Conservation (phyloP, 345 rosid genomes). For the Ceriops tagal region DNA sequence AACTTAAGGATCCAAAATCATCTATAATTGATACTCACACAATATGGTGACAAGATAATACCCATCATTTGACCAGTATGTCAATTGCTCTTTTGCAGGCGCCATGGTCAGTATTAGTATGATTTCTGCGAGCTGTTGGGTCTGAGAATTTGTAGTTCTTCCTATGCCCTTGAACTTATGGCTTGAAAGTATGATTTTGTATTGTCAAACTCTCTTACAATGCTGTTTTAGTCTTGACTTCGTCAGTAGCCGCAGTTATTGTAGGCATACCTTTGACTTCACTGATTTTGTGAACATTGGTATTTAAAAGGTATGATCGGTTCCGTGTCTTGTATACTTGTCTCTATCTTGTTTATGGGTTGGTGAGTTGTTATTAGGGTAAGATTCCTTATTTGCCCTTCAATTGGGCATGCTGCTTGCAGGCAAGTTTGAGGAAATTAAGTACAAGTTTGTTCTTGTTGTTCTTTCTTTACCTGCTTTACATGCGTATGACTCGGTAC, state of each 20-base stretch:
- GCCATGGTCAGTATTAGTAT: slow-evolving; percentile 42
- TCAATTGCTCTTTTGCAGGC: slow-evolving; percentile 31
- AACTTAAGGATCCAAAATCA: too few relatives aligned
- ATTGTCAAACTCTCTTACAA: slow-evolving; percentile 7
- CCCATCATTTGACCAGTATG: background rate
- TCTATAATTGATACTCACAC: background rate
- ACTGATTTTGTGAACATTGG: slow-evolving; percentile 19
- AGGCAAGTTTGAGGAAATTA: too few relatives aligned
- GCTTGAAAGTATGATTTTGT: slow-evolving; percentile 17
- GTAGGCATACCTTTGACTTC: slow-evolving; percentile 9
- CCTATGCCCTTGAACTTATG: slow-evolving; percentile 18
- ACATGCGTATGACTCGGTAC: too few relatives aligned
- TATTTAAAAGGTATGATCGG: slow-evolving; percentile 22
- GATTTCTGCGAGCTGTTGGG: slow-evolving; percentile 12
- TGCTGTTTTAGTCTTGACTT: slow-evolving; percentile 18
- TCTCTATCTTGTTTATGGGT: background rate
- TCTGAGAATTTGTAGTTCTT: slow-evolving; percentile 9
- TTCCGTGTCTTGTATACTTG: slow-evolving; percentile 3
- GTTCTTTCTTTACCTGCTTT: too few relatives aligned
- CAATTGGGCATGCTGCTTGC: too few relatives aligned
- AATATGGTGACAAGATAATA: background rate
- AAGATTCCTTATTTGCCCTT: too few relatives aligned
- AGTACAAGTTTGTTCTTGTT: too few relatives aligned
- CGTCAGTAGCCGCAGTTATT: slow-evolving; percentile 12
- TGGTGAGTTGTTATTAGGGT: background rate